phyloP scores from a whole-genome alignment of 2,329 filamentous ascomycete species.

The Talaromyces islandicus region DNA sequence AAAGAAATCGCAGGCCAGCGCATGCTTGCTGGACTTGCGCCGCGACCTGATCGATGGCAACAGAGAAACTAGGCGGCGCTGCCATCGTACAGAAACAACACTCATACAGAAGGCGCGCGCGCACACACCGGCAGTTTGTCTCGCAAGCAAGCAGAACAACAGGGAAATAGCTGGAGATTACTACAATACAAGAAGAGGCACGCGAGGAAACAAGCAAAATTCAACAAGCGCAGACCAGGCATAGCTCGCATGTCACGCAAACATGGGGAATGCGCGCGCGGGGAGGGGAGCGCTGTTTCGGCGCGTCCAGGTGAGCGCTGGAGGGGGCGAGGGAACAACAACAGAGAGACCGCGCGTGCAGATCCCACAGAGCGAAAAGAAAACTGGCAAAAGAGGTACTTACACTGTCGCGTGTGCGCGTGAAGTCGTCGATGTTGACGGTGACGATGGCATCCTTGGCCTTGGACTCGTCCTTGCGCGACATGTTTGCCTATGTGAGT shows the following conservation, averaged over 20 bases:
- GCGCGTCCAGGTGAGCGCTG: background rate
- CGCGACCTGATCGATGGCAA: slow-evolving; percentile 3
- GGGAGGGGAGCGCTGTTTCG: background rate
- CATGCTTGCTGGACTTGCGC: slow-evolving; percentile 8
- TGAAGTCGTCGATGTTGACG: slow-evolving; percentile 65
- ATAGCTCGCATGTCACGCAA: background rate
- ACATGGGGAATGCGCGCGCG: background rate
- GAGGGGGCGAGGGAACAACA: background rate
- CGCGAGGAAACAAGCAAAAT: background rate
- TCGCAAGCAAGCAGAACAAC: background rate
- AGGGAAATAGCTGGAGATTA: background rate
- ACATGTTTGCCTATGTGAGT: slow-evolving; percentile 26
- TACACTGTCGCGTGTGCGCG: slow-evolving; percentile 76
- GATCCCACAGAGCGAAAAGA: background rate
- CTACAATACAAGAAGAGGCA: background rate
- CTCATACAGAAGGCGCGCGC: background rate
- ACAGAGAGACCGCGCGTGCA: background rate
- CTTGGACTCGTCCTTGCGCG: slow-evolving; percentile 32
- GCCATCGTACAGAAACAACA: background rate
- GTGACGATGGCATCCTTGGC: slow-evolving; percentile 28
- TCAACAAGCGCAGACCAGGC: background rate
- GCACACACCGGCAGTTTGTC: background rate
- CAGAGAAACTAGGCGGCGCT: background rate
- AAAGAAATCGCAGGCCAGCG: slow-evolving; percentile 5
- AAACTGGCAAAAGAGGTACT: slow-evolving; percentile 33